A percentile compares a stretch with the other conserved stretches of the same genome.
Conservation (phyloP, 768 basidiomycete species). For the Collybia sordida region DNA sequence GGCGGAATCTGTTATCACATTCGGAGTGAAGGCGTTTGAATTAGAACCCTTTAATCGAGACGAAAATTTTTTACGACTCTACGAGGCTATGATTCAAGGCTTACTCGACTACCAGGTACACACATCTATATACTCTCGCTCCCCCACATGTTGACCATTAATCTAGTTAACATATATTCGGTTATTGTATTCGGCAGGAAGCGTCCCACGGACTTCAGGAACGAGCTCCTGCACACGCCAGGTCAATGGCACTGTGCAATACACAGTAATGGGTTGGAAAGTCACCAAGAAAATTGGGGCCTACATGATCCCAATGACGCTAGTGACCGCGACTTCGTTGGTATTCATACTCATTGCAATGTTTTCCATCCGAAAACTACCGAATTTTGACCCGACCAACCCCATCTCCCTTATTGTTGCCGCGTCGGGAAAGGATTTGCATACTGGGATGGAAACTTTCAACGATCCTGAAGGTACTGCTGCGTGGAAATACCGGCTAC, state of each 20-base stretch:
- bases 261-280: constrained; percentile 16
- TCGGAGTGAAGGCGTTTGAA: constrained; percentile 15
- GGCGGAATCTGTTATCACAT: constrained; percentile 19
- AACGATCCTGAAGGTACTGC: no score
- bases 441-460: no score
- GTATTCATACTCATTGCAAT: constrained; percentile 14
- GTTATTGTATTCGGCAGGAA: constrained; percentile 20
- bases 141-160: background rate
- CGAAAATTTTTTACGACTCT: constrained; percentile 13
- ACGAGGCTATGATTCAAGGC: constrained; percentile 20
- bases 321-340: constrained; percentile 18
- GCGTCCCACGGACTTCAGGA: background rate
- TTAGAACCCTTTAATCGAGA: constrained; percentile 1
- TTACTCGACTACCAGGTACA: constrained; percentile 22
- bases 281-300: constrained; percentile 11
- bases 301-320: constrained; percentile 20
- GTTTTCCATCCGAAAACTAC: background rate
- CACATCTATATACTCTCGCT: background rate
- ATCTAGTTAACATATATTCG: constrained; percentile 3
- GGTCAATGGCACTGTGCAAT: background rate
- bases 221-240: background rate
- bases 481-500: no score
- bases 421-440: background rate
- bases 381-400: background rate
- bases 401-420: constrained; percentile 1